Conservation (phyloP, 352 stramenopile species). For the Phytophthora melonis region DNA sequence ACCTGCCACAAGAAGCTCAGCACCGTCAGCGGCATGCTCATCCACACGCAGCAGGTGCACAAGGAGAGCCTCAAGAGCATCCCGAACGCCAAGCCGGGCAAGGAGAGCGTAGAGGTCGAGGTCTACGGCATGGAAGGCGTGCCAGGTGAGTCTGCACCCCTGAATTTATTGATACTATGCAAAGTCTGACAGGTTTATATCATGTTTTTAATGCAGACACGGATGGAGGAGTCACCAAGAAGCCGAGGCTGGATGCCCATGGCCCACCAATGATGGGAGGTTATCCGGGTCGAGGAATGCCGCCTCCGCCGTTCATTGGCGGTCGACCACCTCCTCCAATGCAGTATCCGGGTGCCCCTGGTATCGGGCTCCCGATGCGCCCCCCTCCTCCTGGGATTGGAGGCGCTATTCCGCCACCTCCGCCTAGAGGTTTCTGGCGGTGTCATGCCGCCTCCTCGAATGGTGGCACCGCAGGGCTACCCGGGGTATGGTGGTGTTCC, state of each 20-base stretch:
- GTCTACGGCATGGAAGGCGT: conserved; percentile 93
- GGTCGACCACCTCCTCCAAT: conserved; percentile 52
- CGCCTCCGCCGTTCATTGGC: conserved; percentile 55
- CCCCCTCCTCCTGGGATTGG: conserved; percentile 51
- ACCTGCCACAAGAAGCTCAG: conserved; percentile 93
- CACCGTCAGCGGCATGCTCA: conserved; percentile 89
- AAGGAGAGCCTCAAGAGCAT: conserved; percentile 86
- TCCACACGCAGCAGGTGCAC: conserved; percentile 91
- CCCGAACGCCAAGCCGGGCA: conserved; percentile 87
- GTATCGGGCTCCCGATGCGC: conserved; percentile 57
- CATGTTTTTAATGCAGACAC: conserved; percentile 22
- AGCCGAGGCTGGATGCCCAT: conserved; percentile 50
- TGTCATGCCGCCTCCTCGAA: conserved; percentile 48
- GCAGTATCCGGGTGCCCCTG: conserved; percentile 53
- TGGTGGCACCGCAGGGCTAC: conserved; percentile 39
- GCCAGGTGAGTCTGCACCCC: conserved; percentile 44
- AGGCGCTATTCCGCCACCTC: conserved; percentile 42
- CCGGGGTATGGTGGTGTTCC: conserved; percentile 36
- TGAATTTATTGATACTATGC: not conserved
- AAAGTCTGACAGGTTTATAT: conserved; percentile 1
- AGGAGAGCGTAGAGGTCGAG: conserved; percentile 84
- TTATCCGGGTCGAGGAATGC: conserved; percentile 53
- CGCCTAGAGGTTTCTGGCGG: conserved; percentile 46
- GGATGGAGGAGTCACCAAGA: conserved; percentile 46
- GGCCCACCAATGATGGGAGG: conserved; percentile 49